phyloP scores from a whole-genome alignment of 1,139 yeast species.

The Yamadazyma mexicana region DNA sequence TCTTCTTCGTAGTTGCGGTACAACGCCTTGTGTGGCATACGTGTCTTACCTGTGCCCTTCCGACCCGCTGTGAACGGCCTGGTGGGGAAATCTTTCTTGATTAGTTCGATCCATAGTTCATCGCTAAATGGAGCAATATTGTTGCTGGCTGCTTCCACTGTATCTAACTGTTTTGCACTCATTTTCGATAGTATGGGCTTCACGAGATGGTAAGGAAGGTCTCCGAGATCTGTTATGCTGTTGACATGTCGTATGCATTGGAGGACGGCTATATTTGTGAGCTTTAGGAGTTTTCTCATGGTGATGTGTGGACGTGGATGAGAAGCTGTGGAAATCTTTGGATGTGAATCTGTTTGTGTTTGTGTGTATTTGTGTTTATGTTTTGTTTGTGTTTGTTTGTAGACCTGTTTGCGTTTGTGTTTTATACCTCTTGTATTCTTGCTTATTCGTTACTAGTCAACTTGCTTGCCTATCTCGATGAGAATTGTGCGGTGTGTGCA shows the following conservation, averaged over 20 bases:
- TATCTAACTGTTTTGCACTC: slow-evolving; percentile 47
- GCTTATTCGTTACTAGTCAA: no score
- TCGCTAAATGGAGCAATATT: slow-evolving; percentile 50
- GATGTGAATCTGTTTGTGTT: no score
- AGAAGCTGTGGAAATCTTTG: no score
- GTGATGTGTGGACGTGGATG: no score
- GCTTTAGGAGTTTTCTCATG: slow-evolving; percentile 7
- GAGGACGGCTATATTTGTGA: slow-evolving; percentile 13
- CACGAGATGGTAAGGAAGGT: slow-evolving; percentile 50
- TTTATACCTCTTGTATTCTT: no score
- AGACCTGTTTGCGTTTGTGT: no score
- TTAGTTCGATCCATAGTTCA: slow-evolving; percentile 46
- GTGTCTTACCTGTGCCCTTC: no score
- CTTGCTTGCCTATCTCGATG: no score
- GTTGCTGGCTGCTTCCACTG: slow-evolving; percentile 45
- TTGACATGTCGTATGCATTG: slow-evolving; percentile 19
- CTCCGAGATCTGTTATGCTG: slow-evolving; percentile 41
- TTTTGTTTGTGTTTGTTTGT: no score
- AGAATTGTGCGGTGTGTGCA: no score
- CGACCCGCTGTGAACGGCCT: slow-evolving; percentile 30
- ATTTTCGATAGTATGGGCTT: slow-evolving; percentile 43
- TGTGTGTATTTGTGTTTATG: no score
- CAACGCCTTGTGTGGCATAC: slow-evolving; percentile 30
- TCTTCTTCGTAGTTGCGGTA: slow-evolving; percentile 47
- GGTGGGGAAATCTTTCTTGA: slow-evolving; percentile 52